Conservation (phyloP, 257 asterid genomes). For the Rauvolfia tetraphylla region DNA sequence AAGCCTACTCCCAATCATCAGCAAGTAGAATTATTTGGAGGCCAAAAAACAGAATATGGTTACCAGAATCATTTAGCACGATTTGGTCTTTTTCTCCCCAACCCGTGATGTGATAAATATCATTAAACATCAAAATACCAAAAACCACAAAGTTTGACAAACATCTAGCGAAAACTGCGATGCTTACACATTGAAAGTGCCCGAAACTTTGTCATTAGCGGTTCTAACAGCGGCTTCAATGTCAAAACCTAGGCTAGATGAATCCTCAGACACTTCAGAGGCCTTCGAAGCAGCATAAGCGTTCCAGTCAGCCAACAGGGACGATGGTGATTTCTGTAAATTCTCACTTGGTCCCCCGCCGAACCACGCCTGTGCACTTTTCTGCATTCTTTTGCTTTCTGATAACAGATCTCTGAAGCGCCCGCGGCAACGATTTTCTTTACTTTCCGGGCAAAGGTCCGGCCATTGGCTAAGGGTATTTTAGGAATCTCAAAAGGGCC, state of each 20-base stretch:
- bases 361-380: slow-evolving; percentile 81
- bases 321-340: slow-evolving; percentile 51
- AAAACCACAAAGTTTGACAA: slow-evolving; percentile 1
- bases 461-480: not conserved
- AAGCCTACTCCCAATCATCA: too few relatives aligned
- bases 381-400: slow-evolving; percentile 38
- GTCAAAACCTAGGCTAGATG: slow-evolving; percentile 52
- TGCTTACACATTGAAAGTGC: slow-evolving; percentile 75
- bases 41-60: not conserved
- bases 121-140: not conserved
- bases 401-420: not conserved
- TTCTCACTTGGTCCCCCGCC: slow-evolving; percentile 74
- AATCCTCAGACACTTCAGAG: slow-evolving; percentile 33
- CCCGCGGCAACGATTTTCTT: not conserved
- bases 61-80: too few relatives aligned
- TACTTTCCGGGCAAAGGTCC: not conserved
- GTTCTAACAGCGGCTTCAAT: slow-evolving; percentile 84
- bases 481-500: not conserved
- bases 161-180: not conserved
- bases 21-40: too few relatives aligned
- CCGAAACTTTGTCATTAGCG: slow-evolving; percentile 66
- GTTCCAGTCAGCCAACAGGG: slow-evolving; percentile 85
- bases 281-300: slow-evolving; percentile 66
- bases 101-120: not conserved
- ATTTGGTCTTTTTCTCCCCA: not conserved